Evolutionary conservation across 2,329 filamentous ascomycete genomes (phyloP), one percentile per base, ranked within the genome.

Genomic region (Stemphylium lycopersici): DNA sequence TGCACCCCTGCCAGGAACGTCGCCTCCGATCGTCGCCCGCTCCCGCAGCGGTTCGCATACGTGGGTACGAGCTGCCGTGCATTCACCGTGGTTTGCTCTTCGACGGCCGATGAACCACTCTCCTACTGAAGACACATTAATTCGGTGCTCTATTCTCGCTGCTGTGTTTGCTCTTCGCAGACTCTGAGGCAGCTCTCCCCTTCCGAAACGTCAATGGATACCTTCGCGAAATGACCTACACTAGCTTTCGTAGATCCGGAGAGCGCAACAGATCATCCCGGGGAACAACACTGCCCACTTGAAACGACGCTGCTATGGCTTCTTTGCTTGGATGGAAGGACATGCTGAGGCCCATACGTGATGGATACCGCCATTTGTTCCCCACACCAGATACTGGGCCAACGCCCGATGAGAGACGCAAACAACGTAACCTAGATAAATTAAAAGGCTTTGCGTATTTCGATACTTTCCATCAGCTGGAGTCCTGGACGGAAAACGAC

Each of bases 391-490:
- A 74, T 38, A 71, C 67, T 2, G 69, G 71, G 1, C 71, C 71
- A 7, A 72, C 70, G 2, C 71, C 71, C 11, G 71, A 73, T 57
- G 66, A 74, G 52, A 62, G 71, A 32, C 55, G 52, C 34, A 63
- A 58, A 48, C 66, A 70, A 48, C 72, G 68, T 37, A 56, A 59
- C 24, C 37, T 66, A 20, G 73, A 78, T 58, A 59, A 56, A 1
- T 50, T 74, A 22, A 75, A 70, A 43, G 75, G 77, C 7, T 78
- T 79, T 36, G 65, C 70, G 2, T 78, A 79, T 52, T 74, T 78
- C 36, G 73, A 78, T 43, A 73, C 68, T 7, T 77, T 79, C 38
- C 68, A 73, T 6, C 70, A 79, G 51, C 48, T 79, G 7, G 59
- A 73, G 6, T 31, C 46, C 4, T 78, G 76, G 77, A 61, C 56